Evolutionary conservation across 2,329 filamentous ascomycete genomes (phyloP), one percentile per base, ranked within the genome.

Genomic region (Pseudocercospora eumusae): DNA sequence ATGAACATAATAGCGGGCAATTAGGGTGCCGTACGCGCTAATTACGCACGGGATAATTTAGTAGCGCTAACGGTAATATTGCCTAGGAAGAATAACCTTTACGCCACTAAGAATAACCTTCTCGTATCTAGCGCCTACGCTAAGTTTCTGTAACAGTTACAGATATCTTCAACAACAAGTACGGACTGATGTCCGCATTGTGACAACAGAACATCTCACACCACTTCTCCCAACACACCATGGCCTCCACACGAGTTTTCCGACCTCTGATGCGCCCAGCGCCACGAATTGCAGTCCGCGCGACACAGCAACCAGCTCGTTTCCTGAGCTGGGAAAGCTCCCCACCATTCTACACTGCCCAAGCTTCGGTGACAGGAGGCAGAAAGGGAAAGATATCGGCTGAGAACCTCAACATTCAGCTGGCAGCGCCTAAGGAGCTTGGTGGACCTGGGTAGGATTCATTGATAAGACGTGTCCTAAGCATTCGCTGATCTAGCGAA

Each of bases 261-360:
- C 64, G 49, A 13, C 64, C 62, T 15, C 23, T 65, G 31, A 47
- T 65, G 21, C 60, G 63, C 57, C 33, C 33, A n/a, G 31, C 55
- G 6, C 65, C 57, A 27, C 62, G 60, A 27, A 50, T 63, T 25
- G 59, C 60, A 4, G 44, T 44, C 13, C 50, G 44, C 33, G 58
- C 25, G 27, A 36, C 53, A 56, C 44, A 9, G 13, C 59, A 60
- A 9, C 66, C 57, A 56, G 33, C 52, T 21, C 61, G 66, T 20
- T 65, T 66, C 59, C 66, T 68, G 56, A 68, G 66, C 60, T 53
- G 44, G 11, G 52, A 55, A 18, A 59, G 59, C 6, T 54, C 60
- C 7, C 61, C 66, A 3, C 47, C 63, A 5, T 49, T 68, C 36
- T 64, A 61, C 54, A 57, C 64, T 10, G 62, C 66, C 3, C 58